A percentile compares a stretch with the other conserved stretches of the same genome.
These are phyloP conservation scores for Tricholoma terreum DNA, from an alignment of 768 basidiomycete genomes.

Conservation along the genomic window DNA sequence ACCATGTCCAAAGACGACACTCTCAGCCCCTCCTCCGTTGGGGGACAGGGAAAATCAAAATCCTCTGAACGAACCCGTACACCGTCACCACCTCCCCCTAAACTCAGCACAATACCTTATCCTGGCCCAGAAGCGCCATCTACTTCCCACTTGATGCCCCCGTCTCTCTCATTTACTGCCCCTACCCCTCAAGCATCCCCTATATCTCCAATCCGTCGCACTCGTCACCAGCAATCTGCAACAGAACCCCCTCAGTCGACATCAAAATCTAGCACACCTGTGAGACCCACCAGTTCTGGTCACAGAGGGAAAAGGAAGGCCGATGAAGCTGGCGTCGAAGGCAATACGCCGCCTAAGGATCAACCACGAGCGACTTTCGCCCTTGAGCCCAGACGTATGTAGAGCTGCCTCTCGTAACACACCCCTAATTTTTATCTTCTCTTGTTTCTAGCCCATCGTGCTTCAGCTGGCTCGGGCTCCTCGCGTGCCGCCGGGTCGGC, in stretches of 20 bases:
- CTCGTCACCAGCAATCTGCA: constrained; percentile 27
- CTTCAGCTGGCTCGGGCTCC: constrained; percentile 42
- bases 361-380: constrained; percentile 59
- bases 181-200: constrained; percentile 42
- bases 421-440: constrained; percentile 10
- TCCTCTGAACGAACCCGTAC: constrained; percentile 17
- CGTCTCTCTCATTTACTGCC: constrained; percentile 35
- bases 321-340: constrained; percentile 58
- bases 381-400: constrained; percentile 59
- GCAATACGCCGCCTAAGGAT: constrained; percentile 61
- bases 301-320: constrained; percentile 70
- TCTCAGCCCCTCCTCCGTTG: constrained; percentile 3
- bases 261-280: constrained; percentile 26
- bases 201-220: constrained; percentile 25
- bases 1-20: constrained; percentile 15
- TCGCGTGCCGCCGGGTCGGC: constrained; percentile 49
- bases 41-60: constrained; percentile 16
- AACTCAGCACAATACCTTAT: constrained; percentile 23
- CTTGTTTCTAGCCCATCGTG: constrained; percentile 44
- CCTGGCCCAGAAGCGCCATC: constrained; percentile 23
- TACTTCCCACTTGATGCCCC: constrained; percentile 34
- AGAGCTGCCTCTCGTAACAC: constrained; percentile 11
- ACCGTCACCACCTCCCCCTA: constrained; percentile 23
- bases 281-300: constrained; percentile 30
- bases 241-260: constrained; percentile 28